Base-by-base conservation (phyloP, 805 yeast genomes). In the Barnettozyma salicaria region DNA sequence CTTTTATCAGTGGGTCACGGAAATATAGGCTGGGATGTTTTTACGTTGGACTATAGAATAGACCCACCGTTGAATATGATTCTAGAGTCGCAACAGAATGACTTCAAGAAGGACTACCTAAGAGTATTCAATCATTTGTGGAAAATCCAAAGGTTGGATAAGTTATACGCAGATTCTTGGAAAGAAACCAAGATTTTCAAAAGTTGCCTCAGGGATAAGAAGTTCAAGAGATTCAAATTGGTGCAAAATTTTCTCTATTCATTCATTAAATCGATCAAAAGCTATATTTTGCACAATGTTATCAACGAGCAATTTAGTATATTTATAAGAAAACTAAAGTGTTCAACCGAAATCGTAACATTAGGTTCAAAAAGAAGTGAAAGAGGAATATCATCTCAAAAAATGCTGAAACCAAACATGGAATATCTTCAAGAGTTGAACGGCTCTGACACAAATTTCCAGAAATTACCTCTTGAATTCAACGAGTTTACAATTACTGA, bases 11-110 rank as follows among this genome's bases (percentile, higher is more conserved):
- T 81, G 33, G 79, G 79, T 4, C 85, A 80, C 47, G 81, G 86
- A 0, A 74, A 78, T 20, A 60, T 76, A 34, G 96, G 96, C 1
- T 89, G 96, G 96, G 95, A 89, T 53, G 87, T 84, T 2, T 89
- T 90, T 56, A 86, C 96, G 0, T 62, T 89, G 25, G 97, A 88
- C 53, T 92, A 84, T 56, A 64, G 72, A 37, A 50, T 75, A 9
- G 68, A 55, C 9, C 47, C 65, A 11, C 83, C 83, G 1, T 55
- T 82, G 29, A 66, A 75, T 7, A 63, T 71, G 19, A 68, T 83
- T 4, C 63, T 90, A 13, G 63, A 79, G 26, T 70, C 73, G 39
- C 66, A 55, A 31, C 60, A 50, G 42, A 65, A 60, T 16, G 61
- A 65, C 19, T 61, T 67, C 14, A 68, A 68, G 32, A 67, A 67